Evolutionary conservation across 352 stramenopile species (phyloP), one percentile per base, ranked within the genome.

Genomic region (Globisporangium abappressorium): DNA sequence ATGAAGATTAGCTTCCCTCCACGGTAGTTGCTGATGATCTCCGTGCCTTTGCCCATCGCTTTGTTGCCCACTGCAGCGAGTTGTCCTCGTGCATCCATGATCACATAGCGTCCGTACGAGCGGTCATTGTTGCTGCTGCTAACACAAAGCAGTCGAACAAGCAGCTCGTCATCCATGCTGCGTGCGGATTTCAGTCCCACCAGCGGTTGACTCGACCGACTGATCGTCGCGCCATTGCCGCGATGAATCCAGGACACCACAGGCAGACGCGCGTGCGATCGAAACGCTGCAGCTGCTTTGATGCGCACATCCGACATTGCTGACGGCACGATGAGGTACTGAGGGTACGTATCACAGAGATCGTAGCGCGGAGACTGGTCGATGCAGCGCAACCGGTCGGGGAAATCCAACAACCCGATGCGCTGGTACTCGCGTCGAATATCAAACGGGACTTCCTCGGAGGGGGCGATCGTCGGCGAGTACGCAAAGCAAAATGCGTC

Each of bases 1-100:
- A 98, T 97, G 78, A 99, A 99, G 24, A 94, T 84, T 26, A 99
- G 81, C 11, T 97, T 98, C 11, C 88, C 81, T 5, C 95, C 90
- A 12, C 84, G 79, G 79, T 99, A 99, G 77, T 98, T 97, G 67
- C 90, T 93, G 3, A 90, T 87, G 75, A 98, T 98, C 75, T 99
- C 97, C 5, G 97, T 98, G 43, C 96, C 96, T 80, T 97, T 98
- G 66, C 97, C 91, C 80, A 98, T 75, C 61, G 98, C 85, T 60
- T 93, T 96, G 62, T 96, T 92, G 7, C 87, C 88, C 11, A 97
- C 89, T 0, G 84, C 83, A 9, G 82, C 81, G 14, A 98, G 75
- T 57, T 98, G 88, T 30, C 84, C 81, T 0, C 88, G 83, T 18
- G 88, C 86, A 68, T 96, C 87, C 81, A 94, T 93, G 68, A 94